Base-by-base conservation (phyloP, 169 alveolate species). In the Babesia ovata region DNA sequence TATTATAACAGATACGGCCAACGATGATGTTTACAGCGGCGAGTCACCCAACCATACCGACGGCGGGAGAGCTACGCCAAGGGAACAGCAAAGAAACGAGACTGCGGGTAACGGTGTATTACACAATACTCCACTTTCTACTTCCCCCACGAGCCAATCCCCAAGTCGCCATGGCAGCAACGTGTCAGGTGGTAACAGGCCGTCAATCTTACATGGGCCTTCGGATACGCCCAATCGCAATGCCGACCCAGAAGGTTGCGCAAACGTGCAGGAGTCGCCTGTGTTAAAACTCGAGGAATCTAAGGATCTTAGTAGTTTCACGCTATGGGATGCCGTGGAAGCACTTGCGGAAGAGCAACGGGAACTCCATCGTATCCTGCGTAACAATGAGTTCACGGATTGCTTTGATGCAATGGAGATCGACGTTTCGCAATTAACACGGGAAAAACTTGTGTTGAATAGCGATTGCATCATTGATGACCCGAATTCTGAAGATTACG, bases 301-400 rank as follows among this genome's bases (percentile, higher is more conserved):
- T 22, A 81, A 81, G 79, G 58, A 57, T 24, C 69, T 81, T 4
- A 42, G 29, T 21, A 69, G 57, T 59, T 81, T 81, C 58, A 81
- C 85, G 16, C 53, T 81, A 26, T 81, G 88, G 88, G 88, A 81
- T 42, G 88, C 88, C 22, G 42, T 72, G n/a, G 85, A 81, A 13
- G 2, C 73, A 0, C 56, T 81, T 9, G n/a, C 65, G n/a, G 52
- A 63, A 19, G 75, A 81, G 24, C 86, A 71, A 56, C 36, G 21
- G 6, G 50, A 56, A 58, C 65, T 81, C 21, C 77, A 81, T 74
- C 6, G 22, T 45, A 57, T 53, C 11, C 33, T 52, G 67, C 36
- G 39, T 16, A 65, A 65, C 4, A 50, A 16, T 11, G 59, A 44
- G 10, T 29, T 4, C 65, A 39, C 10, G 26, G 74, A 45, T n/a